Conservation (phyloP, 306 rosid species). For the Lupinus albus region DNA sequence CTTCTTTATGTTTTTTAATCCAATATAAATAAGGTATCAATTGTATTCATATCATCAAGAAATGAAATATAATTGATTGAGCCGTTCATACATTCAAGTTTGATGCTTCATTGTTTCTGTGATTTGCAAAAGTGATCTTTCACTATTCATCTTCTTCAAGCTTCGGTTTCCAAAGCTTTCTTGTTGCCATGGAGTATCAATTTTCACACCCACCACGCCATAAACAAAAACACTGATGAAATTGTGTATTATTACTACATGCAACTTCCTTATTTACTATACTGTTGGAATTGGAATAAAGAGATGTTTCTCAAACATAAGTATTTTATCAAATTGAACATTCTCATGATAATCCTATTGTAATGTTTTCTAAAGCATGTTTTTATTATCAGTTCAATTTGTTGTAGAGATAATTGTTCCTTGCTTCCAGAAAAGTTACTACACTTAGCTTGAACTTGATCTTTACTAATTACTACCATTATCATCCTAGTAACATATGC, state of each 20-base stretch:
- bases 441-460: not conserved
- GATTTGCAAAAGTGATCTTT: too few species aligned
- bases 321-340: constrained; percentile 23
- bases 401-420: constrained; percentile 4
- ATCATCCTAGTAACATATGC: too few species aligned
- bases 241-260: not conserved
- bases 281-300: constrained; percentile 4
- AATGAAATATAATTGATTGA: too few species aligned
- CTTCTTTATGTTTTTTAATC: too few species aligned
- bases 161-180: too few species aligned
- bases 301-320: not conserved
- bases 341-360: constrained; percentile 19
- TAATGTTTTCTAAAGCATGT: constrained; percentile 9
- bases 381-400: constrained; percentile 4
- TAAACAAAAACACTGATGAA: constrained; percentile 28
- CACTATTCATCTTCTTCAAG: too few species aligned
- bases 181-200: too few species aligned
- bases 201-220: not conserved
- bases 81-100: too few species aligned
- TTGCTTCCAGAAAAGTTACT: not conserved
- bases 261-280: not conserved
- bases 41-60: too few species aligned
- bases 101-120: too few species aligned
- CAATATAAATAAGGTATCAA: too few species aligned
- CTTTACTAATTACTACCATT: not conserved